A percentile compares a stretch with the other conserved stretches of the same genome.
These are phyloP conservation scores for Fusarium floridanum DNA, from an alignment of 2,329 filamentous ascomycete genomes.

Conservation along the genomic window DNA sequence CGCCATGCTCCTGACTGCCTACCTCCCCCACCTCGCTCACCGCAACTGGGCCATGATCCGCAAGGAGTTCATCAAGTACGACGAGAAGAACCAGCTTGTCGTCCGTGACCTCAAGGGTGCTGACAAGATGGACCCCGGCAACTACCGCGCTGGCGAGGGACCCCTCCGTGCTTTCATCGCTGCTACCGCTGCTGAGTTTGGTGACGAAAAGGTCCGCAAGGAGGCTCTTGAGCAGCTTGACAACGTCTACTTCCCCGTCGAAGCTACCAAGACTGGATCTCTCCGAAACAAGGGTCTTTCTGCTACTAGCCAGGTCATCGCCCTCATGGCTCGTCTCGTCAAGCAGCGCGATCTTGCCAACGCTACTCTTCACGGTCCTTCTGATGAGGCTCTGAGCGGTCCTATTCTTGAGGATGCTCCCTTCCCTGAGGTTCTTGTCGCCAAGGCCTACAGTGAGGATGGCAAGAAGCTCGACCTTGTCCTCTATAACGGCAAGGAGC, in stretches of 20 bases:
- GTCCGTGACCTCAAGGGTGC: conserved; percentile 21
- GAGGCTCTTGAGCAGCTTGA: conserved; percentile 18
- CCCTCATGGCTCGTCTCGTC: conserved; percentile 21
- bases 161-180: conserved; percentile 18
- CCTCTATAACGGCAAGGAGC: conserved; percentile 22
- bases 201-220: conserved; percentile 17
- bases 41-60: conserved; percentile 26
- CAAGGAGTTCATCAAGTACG: conserved; percentile 15
- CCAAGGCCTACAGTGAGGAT: conserved; percentile 19
- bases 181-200: conserved; percentile 21
- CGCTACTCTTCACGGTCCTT: conserved; percentile 14
- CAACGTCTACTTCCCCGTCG: conserved; percentile 18
- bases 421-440: conserved; percentile 21
- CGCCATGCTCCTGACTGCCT: conserved; percentile 20
- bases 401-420: conserved; percentile 12
- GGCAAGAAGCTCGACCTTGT: conserved; percentile 23
- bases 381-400: conserved; percentile 1
- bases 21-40: conserved; percentile 21
- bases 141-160: conserved; percentile 10
- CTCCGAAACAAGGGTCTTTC: conserved; percentile 22
- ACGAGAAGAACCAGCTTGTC: conserved; percentile 3
- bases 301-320: conserved; percentile 16
- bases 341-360: conserved; percentile 18
- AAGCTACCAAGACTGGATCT: conserved; percentile 19
- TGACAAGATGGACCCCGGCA: conserved; percentile 16